Percentiles rank a stretch among this genome's conserved stretches.
Evolutionary conservation across 495 filamentous ascomycete species (phyloP).

Genomic region (Aspergillus panamensis): DNA sequence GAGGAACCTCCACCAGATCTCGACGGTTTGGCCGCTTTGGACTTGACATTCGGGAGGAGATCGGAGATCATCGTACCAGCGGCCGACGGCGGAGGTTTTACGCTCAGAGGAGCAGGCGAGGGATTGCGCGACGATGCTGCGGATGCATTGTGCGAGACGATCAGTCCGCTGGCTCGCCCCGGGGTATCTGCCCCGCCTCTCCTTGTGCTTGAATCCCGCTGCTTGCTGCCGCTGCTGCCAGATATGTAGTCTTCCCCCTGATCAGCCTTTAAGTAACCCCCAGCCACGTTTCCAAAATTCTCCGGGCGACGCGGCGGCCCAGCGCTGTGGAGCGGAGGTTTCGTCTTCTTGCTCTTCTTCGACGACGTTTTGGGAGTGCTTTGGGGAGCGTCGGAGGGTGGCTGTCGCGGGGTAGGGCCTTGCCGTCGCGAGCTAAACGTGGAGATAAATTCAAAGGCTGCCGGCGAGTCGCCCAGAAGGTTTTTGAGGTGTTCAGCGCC

Average conservation of each 20-base stretch:
- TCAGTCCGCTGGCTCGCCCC: constrained; percentile 34
- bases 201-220: not conserved
- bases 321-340: constrained; percentile 55
- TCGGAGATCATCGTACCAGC: constrained; percentile 78
- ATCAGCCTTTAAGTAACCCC: constrained; percentile 59
- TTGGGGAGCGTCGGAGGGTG: constrained; percentile 23
- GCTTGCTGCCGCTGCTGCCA: not conserved
- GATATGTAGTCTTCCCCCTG: constrained; percentile 61
- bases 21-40: constrained; percentile 51
- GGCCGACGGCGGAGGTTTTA: constrained; percentile 64
- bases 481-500: constrained; percentile 82
- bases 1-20: constrained; percentile 40
- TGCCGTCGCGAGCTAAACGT: constrained; percentile 76
- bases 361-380: constrained; percentile 8
- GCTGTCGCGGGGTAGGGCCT: constrained; percentile 31
- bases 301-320: constrained; percentile 57
- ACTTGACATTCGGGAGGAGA: constrained; percentile 59
- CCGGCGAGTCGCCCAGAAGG: constrained; percentile 80
- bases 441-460: constrained; percentile 86
- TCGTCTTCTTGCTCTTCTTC: constrained; percentile 54
- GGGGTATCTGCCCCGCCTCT: constrained; percentile 18
- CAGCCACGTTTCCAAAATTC: constrained; percentile 52
- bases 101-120: constrained; percentile 33
- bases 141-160: constrained; percentile 29
- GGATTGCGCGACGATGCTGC: constrained; percentile 34